These are phyloP conservation scores for Chlamydomonas sp. DNA, from an alignment of 139 green algal species.

Conservation along the genomic window DNA sequence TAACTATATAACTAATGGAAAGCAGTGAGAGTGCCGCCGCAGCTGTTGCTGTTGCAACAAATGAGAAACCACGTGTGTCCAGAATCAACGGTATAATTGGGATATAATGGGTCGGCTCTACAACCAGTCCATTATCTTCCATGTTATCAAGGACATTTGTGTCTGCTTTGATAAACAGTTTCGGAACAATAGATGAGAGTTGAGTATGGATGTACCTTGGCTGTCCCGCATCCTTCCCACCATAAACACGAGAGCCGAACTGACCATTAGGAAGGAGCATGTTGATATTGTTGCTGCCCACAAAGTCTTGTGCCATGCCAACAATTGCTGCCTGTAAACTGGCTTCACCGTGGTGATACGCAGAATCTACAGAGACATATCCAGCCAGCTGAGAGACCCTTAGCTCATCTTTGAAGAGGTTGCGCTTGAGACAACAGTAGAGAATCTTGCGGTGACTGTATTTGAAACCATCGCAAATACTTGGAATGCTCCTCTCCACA, in stretches of 20 bases:
- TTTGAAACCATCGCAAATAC: slow-evolving; percentile 17
- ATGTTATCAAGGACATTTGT: too few relatives aligned
- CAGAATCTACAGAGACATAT: slow-evolving; percentile 9
- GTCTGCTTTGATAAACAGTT: too few relatives aligned
- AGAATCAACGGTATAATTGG: too few relatives aligned
- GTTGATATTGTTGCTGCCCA: slow-evolving; percentile 29
- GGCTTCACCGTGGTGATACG: slow-evolving; percentile 24
- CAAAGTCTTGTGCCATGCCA: slow-evolving; percentile 28
- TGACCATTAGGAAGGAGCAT: slow-evolving; percentile 56
- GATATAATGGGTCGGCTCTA: too few relatives aligned
- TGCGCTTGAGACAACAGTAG: slow-evolving; percentile 1
- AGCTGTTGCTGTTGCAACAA: too few relatives aligned
- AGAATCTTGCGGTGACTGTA: slow-evolving; percentile 18
- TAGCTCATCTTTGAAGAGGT: slow-evolving; percentile 10
- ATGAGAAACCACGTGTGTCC: too few relatives aligned
- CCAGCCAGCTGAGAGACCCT: slow-evolving; percentile 19
- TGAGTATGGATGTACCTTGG: background rate
- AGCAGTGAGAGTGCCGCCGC: too few relatives aligned
- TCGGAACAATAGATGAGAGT: too few relatives aligned
- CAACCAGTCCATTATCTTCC: too few relatives aligned
- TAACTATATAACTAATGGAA: too few relatives aligned
- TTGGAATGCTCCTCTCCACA: slow-evolving; percentile 8
- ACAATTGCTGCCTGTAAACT: slow-evolving; percentile 19
- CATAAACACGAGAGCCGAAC: slow-evolving; percentile 82
- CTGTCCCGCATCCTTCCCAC: background rate